Evolutionary conservation across 495 filamentous ascomycete species (phyloP).

Genomic region (Glutinoglossum americanum): DNA sequence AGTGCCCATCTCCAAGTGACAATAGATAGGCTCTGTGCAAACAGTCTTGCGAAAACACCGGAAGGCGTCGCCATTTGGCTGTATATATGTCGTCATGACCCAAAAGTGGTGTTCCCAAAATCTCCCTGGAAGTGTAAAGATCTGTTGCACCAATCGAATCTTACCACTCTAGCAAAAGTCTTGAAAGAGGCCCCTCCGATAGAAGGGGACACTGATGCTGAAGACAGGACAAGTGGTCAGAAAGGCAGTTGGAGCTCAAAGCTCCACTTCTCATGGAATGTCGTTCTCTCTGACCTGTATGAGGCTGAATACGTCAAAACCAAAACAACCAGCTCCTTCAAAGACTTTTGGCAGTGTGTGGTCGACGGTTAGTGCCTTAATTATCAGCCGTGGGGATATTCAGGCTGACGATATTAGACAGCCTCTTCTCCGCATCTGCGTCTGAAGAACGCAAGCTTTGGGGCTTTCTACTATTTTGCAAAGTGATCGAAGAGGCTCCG

Average conservation of each 20-base stretch:
- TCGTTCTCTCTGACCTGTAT: conserved; percentile 34
- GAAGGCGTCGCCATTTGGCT: conserved; percentile 87
- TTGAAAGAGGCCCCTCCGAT: conserved; percentile 47
- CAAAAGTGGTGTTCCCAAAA: conserved; percentile 36
- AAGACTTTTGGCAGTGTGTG: conserved; percentile 68
- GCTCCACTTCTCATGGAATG: conserved; percentile 73
- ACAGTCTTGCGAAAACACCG: conserved; percentile 48
- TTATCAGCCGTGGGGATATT: background rate
- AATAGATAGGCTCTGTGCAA: conserved; percentile 35
- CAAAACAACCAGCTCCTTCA: conserved; percentile 30
- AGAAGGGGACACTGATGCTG: conserved; percentile 26
- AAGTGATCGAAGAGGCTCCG: conserved; percentile 33
- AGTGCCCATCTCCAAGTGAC: conserved; percentile 32
- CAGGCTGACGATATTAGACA: conserved; percentile 21
- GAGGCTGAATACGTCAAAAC: conserved; percentile 9
- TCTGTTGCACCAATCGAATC: conserved; percentile 44
- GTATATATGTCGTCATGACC: conserved; percentile 25
- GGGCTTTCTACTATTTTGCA: conserved; percentile 70
- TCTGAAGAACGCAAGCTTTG: conserved; percentile 78
- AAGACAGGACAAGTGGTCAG: conserved; percentile 19
- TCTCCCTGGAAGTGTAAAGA: conserved; percentile 54
- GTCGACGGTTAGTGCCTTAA: conserved; percentile 48
- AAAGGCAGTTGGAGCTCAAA: conserved; percentile 54
- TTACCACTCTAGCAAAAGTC: conserved; percentile 41
- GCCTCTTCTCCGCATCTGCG: conserved; percentile 55